Conservation (phyloP, 2,329 filamentous ascomycete species). For the Clarireedia monteithiana region DNA sequence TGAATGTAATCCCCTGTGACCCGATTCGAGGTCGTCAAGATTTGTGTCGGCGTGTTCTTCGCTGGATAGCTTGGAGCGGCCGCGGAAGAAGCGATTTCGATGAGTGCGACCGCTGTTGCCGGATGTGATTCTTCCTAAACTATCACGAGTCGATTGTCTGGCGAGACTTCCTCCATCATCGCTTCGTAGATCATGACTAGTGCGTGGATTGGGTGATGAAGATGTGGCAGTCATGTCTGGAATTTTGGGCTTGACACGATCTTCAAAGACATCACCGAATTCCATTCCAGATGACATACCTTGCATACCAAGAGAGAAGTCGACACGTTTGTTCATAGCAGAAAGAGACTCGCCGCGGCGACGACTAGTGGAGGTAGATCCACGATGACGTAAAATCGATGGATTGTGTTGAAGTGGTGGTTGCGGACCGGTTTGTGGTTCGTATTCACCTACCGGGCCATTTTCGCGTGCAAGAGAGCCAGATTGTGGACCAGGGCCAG, state of each 20-base stretch:
- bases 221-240: conserved; percentile 21
- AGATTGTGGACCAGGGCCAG: conserved; percentile 26
- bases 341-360: conserved; percentile 49
- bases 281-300: conserved; percentile 49
- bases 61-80: conserved; percentile 24
- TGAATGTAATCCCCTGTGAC: conserved; percentile 10
- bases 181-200: conserved; percentile 8
- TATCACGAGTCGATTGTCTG: conserved; percentile 17
- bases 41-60: conserved; percentile 20
- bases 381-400: conserved; percentile 47
- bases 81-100: conserved; percentile 53
- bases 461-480: conserved; percentile 27
- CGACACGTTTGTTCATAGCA: conserved; percentile 53
- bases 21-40: conserved; percentile 26
- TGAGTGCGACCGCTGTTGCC: conserved; percentile 35
- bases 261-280: conserved; percentile 58
- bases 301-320: conserved; percentile 63
- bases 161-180: conserved; percentile 15
- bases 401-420: conserved; percentile 30
- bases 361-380: conserved; percentile 31
- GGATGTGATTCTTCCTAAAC: conserved; percentile 27
- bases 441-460: not conserved
- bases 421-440: conserved; percentile 1
- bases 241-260: conserved; percentile 32
- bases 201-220: conserved; percentile 28